Base-by-base conservation (phyloP, 805 yeast genomes). In the Candida lessepsii region DNA sequence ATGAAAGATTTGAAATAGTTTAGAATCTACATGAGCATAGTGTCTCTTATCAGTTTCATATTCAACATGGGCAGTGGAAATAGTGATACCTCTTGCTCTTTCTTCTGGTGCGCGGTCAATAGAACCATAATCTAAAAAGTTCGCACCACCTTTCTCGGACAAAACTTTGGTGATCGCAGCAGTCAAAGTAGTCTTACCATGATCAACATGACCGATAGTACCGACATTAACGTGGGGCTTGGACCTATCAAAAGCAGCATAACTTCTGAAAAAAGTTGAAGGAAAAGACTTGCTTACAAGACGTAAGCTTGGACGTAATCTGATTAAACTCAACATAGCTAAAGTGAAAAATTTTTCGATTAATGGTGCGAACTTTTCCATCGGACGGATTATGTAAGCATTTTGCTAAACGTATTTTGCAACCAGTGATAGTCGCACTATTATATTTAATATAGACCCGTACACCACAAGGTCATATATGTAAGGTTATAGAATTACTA, bases 141-240 rank as follows among this genome's bases (percentile, higher is more conserved):
- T 75, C 51, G 98, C 98, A 63, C 95, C 96, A 60, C 96, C 97
- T 57, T 76, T 75, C 56, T 76, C 80, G 37, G 97, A 76, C 49
- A 91, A 76, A 45, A 87, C 90, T 76, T 93, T 91, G 72, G 98
- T 91, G 76, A 91, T 90, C 58, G 98, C 98, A 51, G 98, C 99
- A 46, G 99, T 93, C 62, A 91, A 77, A 41, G 98, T 90, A 57
- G 98, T 90, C 73, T 91, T 91, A 70, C 99, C 99, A 71, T 91
- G 98, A 75, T 91, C 99, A 52, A 91, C 98, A 68, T 91, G 98
- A 53, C 98, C 98, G 65, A 91, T 91, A 63, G 98, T 91, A 73
- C 98, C 99, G 55, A 91, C 78, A 72, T 91, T 91, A 54, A 91
- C 83, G 65, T 91, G 98, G 36, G 98, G 98, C 75, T 93, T 93